Base-by-base conservation (phyloP, 179 eudicot genomes). In the Beta lomatogona region DNA sequence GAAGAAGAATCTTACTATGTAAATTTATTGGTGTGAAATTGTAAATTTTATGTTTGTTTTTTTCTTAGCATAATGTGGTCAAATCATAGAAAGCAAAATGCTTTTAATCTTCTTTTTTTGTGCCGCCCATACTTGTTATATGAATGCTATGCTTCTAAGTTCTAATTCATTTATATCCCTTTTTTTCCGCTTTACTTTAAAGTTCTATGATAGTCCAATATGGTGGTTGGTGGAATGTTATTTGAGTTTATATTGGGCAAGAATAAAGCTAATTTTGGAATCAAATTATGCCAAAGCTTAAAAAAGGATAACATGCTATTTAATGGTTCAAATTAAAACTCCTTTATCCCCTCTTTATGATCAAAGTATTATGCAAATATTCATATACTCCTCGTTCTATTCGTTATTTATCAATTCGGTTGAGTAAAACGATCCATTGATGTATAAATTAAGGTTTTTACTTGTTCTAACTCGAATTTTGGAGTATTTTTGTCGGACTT, bases 1-100 rank as follows among this genome's bases (percentile, higher is more conserved):
- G 61, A 54, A 54, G 52, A 75, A 57, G 66, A 55, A 75, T 31
- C 10, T 31, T 54, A 75, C 15, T 58, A 50, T 76, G n/a, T 82
- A 75, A 61, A 72, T 54, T 78, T 12, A 71, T 36, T 71, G 82
- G 77, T 78, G 59, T 77, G 82, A 82, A 69, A 63, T 78, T 63
- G 78, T 65, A 74, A 71, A 46, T 59, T 12, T 36, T 21, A 10
- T 16, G 28, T 75, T 65, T 19, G 57, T 44, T 44, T 1, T 55
- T 10, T 61, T 77, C 44, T 5, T 76, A 76, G 77, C 41, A 36
- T 70, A 64, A 77, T 80, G 83, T 84, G 84, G 87, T 85, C 84
- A 78, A 84, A 81, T 81, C 57, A 77, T 46, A 76, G 75, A 84
- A 84, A 77, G 71, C 75, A 63, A 83, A 83, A 70, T 78, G 83